Base-by-base conservation (phyloP, 495 filamentous ascomycete genomes). In the Terfezia claveryi region DNA sequence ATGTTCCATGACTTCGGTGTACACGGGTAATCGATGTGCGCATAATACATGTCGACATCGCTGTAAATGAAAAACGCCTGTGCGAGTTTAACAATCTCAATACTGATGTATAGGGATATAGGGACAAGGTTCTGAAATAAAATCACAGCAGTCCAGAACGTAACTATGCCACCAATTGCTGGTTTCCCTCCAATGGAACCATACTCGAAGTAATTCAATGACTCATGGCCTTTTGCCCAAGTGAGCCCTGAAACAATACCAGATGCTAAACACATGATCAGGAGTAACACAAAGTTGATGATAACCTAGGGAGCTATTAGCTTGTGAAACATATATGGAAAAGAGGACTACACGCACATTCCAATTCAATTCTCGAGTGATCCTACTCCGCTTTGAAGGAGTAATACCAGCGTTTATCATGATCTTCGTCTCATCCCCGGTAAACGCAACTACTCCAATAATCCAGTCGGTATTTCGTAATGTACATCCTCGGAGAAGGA, bases 1-100 rank as follows among this genome's bases (percentile, higher is more conserved):
- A 99, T 95, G 67, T 96, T 99, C 92, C 92, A 99, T 2, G 91
- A 87, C 61, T 96, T 96, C 11, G 92, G 92, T 6, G 93, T 85
- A 66, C 92, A 99, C 2, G 87, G 85, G 61, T 92, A 85, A 62
- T 91, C 87, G 62, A 96, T 75, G 65, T 78, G 80, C 23, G 88
- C 89, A 71, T 98, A 94, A 67, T 95, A 96, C 89, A 98, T 98
- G 61, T 78, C 77, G 4, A 83, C 69, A 67, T 99, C 92, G 68
- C 81, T 94, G 71, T 91, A 94, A 60, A 99, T 99, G 72, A 99
- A 99, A 68, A 89, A 82, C 3, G 89, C 92, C 68, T 99, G 92
- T 12, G 80, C 72, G 3, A 89, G 91, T 55, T 87, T 82, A 53
- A 96, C 83, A 54, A 99, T 94, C 72, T 99, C 92, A 37, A 96